phyloP scores from a whole-genome alignment of 1,284 basidiomycete genomes.

The Omphalotus olearius region DNA sequence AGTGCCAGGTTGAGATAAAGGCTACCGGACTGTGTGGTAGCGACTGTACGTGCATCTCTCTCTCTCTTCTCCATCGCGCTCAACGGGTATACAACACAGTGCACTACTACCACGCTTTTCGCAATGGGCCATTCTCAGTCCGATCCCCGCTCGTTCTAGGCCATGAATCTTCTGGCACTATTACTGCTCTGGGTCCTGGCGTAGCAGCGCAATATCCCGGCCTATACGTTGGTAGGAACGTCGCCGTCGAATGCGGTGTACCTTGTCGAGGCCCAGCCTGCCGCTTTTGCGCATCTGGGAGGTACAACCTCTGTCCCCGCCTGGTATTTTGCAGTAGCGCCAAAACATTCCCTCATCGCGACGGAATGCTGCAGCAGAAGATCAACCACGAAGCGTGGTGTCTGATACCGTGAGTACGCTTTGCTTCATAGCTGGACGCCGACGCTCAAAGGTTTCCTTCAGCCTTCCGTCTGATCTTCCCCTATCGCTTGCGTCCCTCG shows the following conservation, averaged over 20 bases:
- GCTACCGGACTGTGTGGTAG: slow-evolving; percentile 91
- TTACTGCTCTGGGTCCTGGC: slow-evolving; percentile 69
- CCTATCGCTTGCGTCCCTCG: slow-evolving; percentile 79
- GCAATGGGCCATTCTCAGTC: slow-evolving; percentile 89
- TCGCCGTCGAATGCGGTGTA: slow-evolving; percentile 92
- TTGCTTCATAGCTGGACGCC: background rate
- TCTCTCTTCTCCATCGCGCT: background rate
- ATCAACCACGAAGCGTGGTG: slow-evolving; percentile 88
- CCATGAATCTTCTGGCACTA: slow-evolving; percentile 85
- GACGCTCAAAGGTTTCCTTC: background rate
- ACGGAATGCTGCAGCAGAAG: slow-evolving; percentile 84
- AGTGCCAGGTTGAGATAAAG: slow-evolving; percentile 71
- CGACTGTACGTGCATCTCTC: slow-evolving; percentile 55
- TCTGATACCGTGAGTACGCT: slow-evolving; percentile 73
- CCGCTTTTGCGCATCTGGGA: slow-evolving; percentile 62
- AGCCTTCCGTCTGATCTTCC: slow-evolving; percentile 77
- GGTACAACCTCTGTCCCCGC: slow-evolving; percentile 90
- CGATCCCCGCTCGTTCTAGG: slow-evolving; percentile 83
- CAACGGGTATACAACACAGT: slow-evolving; percentile 39
- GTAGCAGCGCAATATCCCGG: slow-evolving; percentile 35
- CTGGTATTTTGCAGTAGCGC: slow-evolving; percentile 89
- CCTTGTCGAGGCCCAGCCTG: slow-evolving; percentile 67
- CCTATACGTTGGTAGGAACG: slow-evolving; percentile 79
- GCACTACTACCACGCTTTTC: slow-evolving; percentile 87
- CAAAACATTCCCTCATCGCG: slow-evolving; percentile 89